Percentiles rank a stretch among this genome's conserved stretches.
Conservation (phyloP, 176 grass and related monocot species). For the bread wheat (Triticum aestivum) region IWGSC_CS_RefSeq_v2.1 NC_057802.1:599353950-599354449, state of each 20-base stretch:
- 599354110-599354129: not conserved
- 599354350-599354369: too few relatives aligned
- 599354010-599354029: not conserved
- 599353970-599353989: constrained; percentile 49
- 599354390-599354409: not conserved
- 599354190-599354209: too few relatives aligned
- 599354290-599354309: not conserved
- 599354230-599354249: constrained; percentile 28
- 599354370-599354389: not conserved
- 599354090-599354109: not conserved
- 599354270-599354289: not conserved
- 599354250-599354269: not conserved
- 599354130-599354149: too few relatives aligned
- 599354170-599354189: too few relatives aligned
- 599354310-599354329: constrained; percentile 29
- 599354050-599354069: not conserved
- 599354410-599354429: constrained; percentile 13
- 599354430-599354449: not conserved
- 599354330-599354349: not conserved
- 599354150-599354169: too few relatives aligned
- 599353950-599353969: constrained; percentile 18
- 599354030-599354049: not conserved
- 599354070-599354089: constrained; percentile 19
- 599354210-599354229: not conserved
- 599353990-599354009: not conserved